Conservation (phyloP, 2,329 filamentous ascomycete genomes). For the Talaromyces sp. region DNA sequence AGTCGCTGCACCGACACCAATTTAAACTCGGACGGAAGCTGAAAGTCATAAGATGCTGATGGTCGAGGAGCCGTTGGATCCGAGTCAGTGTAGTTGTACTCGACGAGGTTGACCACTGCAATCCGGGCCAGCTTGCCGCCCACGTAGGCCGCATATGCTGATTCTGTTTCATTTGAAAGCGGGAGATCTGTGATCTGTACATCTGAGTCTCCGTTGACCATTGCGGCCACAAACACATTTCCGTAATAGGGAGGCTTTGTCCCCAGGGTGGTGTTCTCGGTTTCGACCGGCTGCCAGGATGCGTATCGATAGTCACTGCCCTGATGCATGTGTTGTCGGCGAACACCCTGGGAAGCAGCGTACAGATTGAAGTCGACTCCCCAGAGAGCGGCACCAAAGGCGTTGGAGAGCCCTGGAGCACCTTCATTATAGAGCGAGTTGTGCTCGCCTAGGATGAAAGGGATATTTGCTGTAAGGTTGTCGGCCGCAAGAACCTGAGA, state of each 20-base stretch:
- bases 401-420: constrained; percentile 10
- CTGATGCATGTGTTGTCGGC: constrained; percentile 9
- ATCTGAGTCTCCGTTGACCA: constrained; percentile 6
- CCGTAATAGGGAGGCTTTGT: constrained; percentile 12
- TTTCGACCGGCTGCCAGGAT: constrained; percentile 8
- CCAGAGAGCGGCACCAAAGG: constrained; percentile 12
- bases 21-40: constrained; percentile 11
- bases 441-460: constrained; percentile 9
- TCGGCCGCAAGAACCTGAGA: background rate
- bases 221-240: constrained; percentile 9
- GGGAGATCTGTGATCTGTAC: constrained; percentile 7
- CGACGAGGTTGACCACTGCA: constrained; percentile 8
- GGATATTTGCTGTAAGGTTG: constrained; percentile 1
- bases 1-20: constrained; percentile 5
- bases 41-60: constrained; percentile 16
- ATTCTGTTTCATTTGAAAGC: constrained; percentile 9
- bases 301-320: constrained; percentile 7
- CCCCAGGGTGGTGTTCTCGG: constrained; percentile 2
- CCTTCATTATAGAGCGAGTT: constrained; percentile 11
- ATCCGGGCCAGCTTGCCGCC: constrained; percentile 4
- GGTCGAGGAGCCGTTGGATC: constrained; percentile 9
- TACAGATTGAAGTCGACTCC: constrained; percentile 9
- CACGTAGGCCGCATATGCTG: constrained; percentile 11
- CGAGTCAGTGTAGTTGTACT: constrained; percentile 10
- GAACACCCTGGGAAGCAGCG: constrained; percentile 3